These are phyloP conservation scores for Volvox reticuliferus DNA, from an alignment of 139 green algal species.

Conservation along the genomic window DNA sequence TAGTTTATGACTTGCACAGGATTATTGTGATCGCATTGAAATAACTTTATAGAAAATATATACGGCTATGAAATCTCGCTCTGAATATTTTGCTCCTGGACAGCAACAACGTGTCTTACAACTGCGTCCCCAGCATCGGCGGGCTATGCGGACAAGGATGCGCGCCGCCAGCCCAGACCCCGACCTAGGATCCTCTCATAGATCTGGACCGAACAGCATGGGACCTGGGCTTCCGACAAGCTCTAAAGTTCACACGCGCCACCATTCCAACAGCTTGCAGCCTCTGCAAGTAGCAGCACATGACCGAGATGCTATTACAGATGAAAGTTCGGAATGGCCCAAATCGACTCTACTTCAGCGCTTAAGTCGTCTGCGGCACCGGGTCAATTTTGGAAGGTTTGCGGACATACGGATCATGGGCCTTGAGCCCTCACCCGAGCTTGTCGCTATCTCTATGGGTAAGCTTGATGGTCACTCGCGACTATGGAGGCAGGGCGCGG, in stretches of 20 bases:
- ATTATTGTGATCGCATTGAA: background rate
- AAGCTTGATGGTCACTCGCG: background rate
- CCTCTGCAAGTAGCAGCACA: background rate
- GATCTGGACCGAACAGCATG: background rate
- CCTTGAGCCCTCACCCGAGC: constrained; percentile 75
- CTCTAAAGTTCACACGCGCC: background rate
- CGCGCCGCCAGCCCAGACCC: background rate
- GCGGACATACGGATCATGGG: constrained; percentile 63
- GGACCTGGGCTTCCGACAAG: background rate
- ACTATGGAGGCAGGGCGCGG: no score
- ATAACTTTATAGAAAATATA: background rate
- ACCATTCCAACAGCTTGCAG: background rate
- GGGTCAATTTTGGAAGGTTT: background rate
- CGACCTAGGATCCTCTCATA: background rate
- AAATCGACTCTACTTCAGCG: constrained; percentile 2
- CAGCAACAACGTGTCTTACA: background rate
- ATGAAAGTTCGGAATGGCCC: background rate
- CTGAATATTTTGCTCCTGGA: background rate
- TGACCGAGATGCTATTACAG: background rate
- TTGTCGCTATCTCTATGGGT: constrained; percentile 83
- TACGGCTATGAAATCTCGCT: background rate
- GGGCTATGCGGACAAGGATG: constrained; percentile 6
- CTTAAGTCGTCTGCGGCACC: background rate
- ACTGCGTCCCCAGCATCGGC: background rate
- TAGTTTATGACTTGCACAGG: background rate